Evolutionary conservation across 257 asterid species (phyloP).

Genomic region (Leonotis leonurus): DNA sequence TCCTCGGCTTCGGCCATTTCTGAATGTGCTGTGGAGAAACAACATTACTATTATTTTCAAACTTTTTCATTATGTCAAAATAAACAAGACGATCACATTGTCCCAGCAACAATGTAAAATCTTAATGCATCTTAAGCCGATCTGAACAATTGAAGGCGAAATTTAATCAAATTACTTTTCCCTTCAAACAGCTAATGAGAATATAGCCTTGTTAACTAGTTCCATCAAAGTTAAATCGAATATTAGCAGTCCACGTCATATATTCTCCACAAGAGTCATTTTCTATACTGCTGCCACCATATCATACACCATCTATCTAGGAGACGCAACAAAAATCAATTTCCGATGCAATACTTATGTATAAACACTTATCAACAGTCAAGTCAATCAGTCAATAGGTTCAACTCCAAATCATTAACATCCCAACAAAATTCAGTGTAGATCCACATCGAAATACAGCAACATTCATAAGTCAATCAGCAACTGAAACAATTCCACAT

Average conservation of each 20-base stretch:
- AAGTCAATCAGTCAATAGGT: not conserved
- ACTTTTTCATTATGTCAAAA: not conserved
- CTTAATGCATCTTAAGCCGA: not conserved
- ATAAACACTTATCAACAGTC: not conserved
- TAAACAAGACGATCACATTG: not conserved
- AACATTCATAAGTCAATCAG: constrained; percentile 9
- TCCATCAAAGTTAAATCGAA: not conserved
- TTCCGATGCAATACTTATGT: not conserved
- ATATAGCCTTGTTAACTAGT: not conserved
- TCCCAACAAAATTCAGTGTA: not conserved
- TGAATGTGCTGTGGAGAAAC: constrained; percentile 22
- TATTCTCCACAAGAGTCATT: not conserved
- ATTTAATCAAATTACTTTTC: not conserved
- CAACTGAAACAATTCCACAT: not conserved
- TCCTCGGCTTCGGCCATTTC: constrained; percentile 59
- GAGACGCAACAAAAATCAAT: not conserved
- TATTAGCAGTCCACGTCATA: not conserved
- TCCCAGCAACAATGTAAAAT: not conserved
- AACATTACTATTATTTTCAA: not conserved
- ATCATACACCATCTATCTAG: not conserved
- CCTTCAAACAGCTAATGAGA: not conserved
- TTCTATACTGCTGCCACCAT: not conserved
- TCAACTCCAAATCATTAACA: not conserved
- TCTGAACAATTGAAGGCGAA: not conserved
- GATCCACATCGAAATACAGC: constrained; percentile 9